These are phyloP conservation scores for Panicum miliaceum DNA, from an alignment of 176 grass and related monocot species.

Conservation along the genomic window DNA sequence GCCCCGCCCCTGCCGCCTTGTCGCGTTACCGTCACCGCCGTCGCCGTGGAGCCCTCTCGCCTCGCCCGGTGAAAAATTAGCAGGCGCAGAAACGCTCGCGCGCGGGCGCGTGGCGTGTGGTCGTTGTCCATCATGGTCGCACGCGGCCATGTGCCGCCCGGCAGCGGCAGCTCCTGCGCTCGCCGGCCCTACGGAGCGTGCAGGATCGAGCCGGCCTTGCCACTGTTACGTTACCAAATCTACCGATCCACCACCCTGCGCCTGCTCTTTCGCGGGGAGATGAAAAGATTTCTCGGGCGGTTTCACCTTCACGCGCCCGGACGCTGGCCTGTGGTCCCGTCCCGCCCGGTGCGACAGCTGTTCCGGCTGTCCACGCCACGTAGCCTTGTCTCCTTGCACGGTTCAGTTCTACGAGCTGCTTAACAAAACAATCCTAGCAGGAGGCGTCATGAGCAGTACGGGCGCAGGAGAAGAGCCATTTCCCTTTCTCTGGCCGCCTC, in stretches of 20 bases:
- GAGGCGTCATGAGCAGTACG: too few species aligned
- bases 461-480: background rate
- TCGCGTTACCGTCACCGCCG: constrained; percentile 19
- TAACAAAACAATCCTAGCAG: background rate
- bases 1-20: constrained; percentile 24
- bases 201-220: background rate
- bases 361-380: constrained; percentile 35
- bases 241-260: background rate
- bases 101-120: background rate
- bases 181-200: background rate
- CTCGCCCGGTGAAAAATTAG: background rate
- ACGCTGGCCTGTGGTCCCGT: background rate
- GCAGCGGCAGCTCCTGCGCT: background rate
- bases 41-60: constrained; percentile 10
- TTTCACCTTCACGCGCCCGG: background rate
- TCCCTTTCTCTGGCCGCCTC: background rate
- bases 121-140: constrained; percentile 3
- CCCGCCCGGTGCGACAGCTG: constrained; percentile 39
- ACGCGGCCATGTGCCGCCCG: constrained; percentile 37
- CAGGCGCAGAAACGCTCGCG: background rate
- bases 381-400: constrained; percentile 32
- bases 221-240: background rate
- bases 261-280: background rate
- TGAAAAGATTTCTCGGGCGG: background rate
- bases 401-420: background rate